Evolutionary conservation across 345 rosid species (phyloP).

Genomic region (Limnanthes douglasii): DNA sequence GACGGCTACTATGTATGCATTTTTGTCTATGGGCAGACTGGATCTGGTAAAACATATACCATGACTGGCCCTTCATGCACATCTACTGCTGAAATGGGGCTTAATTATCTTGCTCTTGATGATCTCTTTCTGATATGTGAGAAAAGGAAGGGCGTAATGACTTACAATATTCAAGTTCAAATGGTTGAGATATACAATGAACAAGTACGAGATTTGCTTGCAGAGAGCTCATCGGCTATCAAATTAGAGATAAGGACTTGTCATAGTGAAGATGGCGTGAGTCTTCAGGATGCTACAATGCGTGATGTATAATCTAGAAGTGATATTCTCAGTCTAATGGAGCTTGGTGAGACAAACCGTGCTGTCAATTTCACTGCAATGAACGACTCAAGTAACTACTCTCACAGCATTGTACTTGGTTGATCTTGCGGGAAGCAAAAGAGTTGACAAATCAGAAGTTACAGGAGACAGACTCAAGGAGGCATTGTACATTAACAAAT

Average conservation of each 20-base stretch:
- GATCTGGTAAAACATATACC: slow-evolving; percentile 89
- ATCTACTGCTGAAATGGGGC: slow-evolving; percentile 47
- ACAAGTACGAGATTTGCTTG: slow-evolving; percentile 91
- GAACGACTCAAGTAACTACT: slow-evolving; percentile 72
- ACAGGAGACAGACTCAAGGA: slow-evolving; percentile 90
- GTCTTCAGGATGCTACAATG: slow-evolving; percentile 86
- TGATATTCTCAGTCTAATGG: slow-evolving; percentile 73
- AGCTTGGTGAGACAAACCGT: slow-evolving; percentile 81
- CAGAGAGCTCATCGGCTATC: slow-evolving; percentile 44
- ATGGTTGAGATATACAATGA: slow-evolving; percentile 98
- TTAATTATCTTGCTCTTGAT: slow-evolving; percentile 68
- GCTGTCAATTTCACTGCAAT: slow-evolving; percentile 69
- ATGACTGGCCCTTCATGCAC: slow-evolving; percentile 79
- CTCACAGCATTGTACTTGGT: slow-evolving; percentile 97
- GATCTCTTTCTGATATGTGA: slow-evolving; percentile 64
- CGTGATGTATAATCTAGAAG: slow-evolving; percentile 46
- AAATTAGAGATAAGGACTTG: slow-evolving; percentile 90
- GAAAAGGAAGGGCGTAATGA: slow-evolving; percentile 39
- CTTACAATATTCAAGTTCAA: slow-evolving; percentile 59
- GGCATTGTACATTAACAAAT: slow-evolving; percentile 82
- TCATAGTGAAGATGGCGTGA: slow-evolving; percentile 44
- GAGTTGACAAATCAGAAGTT: slow-evolving; percentile 89
- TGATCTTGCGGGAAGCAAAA: slow-evolving; percentile 95
- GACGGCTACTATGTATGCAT: slow-evolving; percentile 97
- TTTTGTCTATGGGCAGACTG: slow-evolving; percentile 94